These are phyloP conservation scores for Aleurites moluccanus DNA, from an alignment of 441 rosid species.

Conservation along the genomic window DNA sequence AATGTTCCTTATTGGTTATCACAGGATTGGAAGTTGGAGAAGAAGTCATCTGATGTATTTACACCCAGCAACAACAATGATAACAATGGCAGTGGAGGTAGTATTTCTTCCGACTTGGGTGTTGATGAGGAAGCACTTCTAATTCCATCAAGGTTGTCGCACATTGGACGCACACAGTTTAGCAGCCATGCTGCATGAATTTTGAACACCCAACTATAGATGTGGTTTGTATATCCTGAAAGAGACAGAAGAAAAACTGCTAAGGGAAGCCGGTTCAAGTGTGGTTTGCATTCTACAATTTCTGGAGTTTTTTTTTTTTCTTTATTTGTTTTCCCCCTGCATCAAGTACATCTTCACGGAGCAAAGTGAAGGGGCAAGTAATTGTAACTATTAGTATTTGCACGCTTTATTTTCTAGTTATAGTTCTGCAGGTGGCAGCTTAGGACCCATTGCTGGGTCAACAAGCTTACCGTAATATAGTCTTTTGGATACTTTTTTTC, in stretches of 20 bases:
- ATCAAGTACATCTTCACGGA: constrained; percentile 13
- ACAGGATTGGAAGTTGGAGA: constrained; percentile 95
- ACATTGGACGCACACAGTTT: constrained; percentile 71
- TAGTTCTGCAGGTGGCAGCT: constrained; percentile 20
- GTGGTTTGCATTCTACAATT: constrained; percentile 13
- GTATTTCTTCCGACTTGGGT: constrained; percentile 39
- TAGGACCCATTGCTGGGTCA: constrained; percentile 28
- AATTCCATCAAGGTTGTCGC: constrained; percentile 64
- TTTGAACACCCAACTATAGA: background rate
- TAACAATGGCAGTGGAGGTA: constrained; percentile 36
- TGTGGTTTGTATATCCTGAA: background rate
- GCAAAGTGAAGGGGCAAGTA: constrained; percentile 21
- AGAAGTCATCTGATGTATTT: constrained; percentile 86
- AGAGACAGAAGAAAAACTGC: constrained; percentile 3
- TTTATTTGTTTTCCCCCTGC: constrained; percentile 10
- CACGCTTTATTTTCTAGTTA: constrained; percentile 5
- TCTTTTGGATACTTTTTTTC: constrained; percentile 4
- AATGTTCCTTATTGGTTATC: constrained; percentile 9
- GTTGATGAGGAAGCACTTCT: constrained; percentile 88
- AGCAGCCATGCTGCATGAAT: constrained; percentile 43
- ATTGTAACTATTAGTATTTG: constrained; percentile 25
- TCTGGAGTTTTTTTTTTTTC: constrained; percentile 8
- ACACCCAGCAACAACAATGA: constrained; percentile 50
- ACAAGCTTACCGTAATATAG: constrained; percentile 18
- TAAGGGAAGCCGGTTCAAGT: constrained; percentile 7